phyloP scores from a whole-genome alignment of 257 asterid species.

The Dorcoceras hygrometricum region DNA sequence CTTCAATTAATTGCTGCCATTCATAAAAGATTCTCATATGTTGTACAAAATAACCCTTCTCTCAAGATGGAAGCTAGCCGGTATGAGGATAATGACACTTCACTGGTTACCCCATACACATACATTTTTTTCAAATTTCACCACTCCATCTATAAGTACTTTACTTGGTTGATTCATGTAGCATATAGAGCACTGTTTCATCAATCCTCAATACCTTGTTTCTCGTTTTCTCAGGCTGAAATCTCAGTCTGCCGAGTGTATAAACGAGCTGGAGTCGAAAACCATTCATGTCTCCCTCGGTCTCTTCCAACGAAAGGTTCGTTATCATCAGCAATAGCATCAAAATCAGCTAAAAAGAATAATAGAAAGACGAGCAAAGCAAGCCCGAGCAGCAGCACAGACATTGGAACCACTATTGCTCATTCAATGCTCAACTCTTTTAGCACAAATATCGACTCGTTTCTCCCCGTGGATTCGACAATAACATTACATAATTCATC shows the following conservation, averaged over 20 bases:
- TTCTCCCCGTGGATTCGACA: neutral
- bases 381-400: slow-evolving; percentile 52
- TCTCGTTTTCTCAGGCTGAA: slow-evolving; percentile 54
- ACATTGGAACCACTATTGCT: slow-evolving; percentile 44
- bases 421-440: slow-evolving; percentile 41
- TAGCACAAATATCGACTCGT: slow-evolving; percentile 14
- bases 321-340: slow-evolving; percentile 21
- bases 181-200: no score
- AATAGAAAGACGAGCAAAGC: slow-evolving; percentile 42
- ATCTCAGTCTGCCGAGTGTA: slow-evolving; percentile 91
- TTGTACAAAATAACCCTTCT: neutral
- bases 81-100: neutral
- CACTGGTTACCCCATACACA: neutral
- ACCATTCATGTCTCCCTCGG: slow-evolving; percentile 79
- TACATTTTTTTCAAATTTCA: neutral
- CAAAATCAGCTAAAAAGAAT: slow-evolving; percentile 22
- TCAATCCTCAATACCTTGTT: neutral
- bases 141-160: neutral
- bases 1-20: neutral
- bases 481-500: neutral
- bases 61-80: neutral
- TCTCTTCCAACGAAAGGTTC: slow-evolving; percentile 43
- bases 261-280: slow-evolving; percentile 91
- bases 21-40: neutral
- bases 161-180: no score